Conservation (phyloP, 2,329 filamentous ascomycete genomes). For the Didymella arachidicola region DNA sequence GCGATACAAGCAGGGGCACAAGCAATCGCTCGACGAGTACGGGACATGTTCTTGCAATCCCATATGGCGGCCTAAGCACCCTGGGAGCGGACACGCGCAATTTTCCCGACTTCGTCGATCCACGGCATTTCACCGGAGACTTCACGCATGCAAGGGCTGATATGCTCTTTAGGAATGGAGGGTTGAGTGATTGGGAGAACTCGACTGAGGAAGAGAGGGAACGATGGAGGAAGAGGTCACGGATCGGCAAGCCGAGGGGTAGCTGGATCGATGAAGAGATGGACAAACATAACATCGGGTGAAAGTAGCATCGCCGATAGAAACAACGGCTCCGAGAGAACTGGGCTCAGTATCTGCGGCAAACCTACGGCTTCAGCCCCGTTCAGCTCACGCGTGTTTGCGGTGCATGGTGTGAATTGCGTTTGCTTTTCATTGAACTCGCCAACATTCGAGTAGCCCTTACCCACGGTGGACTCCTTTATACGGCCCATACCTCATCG, state of each 20-base stretch:
- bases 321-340: background rate
- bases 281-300: constrained; percentile 45
- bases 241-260: constrained; percentile 17
- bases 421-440: background rate
- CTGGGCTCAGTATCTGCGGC: background rate
- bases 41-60: constrained; percentile 10
- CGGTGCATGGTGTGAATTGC: too few species aligned
- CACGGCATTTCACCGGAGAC: constrained; percentile 28
- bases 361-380: background rate
- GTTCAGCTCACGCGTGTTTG: background rate
- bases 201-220: constrained; percentile 28
- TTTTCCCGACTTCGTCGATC: constrained; percentile 45
- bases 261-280: constrained; percentile 49
- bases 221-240: constrained; percentile 30
- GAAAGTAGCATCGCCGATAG: constrained; percentile 12
- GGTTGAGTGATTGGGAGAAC: constrained; percentile 26
- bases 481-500: background rate
- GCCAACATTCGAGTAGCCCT: background rate
- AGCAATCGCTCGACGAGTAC: constrained; percentile 8
- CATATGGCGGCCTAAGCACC: constrained; percentile 15
- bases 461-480: background rate
- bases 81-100: constrained; percentile 7
- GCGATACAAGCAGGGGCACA: constrained; percentile 10
- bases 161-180: constrained; percentile 2
- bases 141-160: constrained; percentile 34